Evolutionary conservation across 441 rosid genomes (phyloP).

Genomic region (Melastoma candidum): DNA sequence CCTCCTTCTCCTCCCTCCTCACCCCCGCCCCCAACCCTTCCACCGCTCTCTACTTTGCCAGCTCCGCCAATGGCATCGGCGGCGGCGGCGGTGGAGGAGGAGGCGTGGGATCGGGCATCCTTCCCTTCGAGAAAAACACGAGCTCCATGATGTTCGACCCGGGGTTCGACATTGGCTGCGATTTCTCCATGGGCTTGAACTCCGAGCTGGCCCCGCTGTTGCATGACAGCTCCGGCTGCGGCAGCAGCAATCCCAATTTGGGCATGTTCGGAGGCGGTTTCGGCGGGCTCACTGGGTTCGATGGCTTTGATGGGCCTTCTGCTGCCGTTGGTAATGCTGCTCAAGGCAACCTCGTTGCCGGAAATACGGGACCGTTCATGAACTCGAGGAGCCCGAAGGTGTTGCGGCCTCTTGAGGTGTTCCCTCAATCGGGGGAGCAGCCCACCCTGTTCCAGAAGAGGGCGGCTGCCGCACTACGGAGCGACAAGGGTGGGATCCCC

Average conservation of each 20-base stretch:
- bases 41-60: constrained; percentile 9
- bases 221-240: constrained; percentile 33
- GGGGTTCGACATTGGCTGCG: too few relatives aligned
- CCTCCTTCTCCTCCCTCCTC: constrained; percentile 42
- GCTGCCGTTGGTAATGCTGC: too few relatives aligned
- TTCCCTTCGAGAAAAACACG: too few relatives aligned
- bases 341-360: background rate
- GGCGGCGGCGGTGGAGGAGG: constrained; percentile 34
- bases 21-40: constrained; percentile 41
- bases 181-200: constrained; percentile 26
- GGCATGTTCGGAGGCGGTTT: constrained; percentile 24
- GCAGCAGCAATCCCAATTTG: constrained; percentile 25
- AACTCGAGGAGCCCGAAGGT: constrained; percentile 26
- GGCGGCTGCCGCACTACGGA: constrained; percentile 23
- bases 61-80: constrained; percentile 37
- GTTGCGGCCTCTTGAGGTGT: constrained; percentile 41
- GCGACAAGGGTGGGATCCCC: too few relatives aligned
- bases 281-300: constrained; percentile 29
- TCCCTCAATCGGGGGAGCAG: constrained; percentile 41
- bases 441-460: constrained; percentile 72
- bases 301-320: constrained; percentile 36
- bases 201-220: constrained; percentile 26
- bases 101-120: constrained; percentile 4
- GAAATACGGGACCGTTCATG: constrained; percentile 21
- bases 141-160: too few relatives aligned